Evolutionary conservation across 2,329 filamentous ascomycete genomes (phyloP).

Genomic region (Juglanconis sp.): DNA sequence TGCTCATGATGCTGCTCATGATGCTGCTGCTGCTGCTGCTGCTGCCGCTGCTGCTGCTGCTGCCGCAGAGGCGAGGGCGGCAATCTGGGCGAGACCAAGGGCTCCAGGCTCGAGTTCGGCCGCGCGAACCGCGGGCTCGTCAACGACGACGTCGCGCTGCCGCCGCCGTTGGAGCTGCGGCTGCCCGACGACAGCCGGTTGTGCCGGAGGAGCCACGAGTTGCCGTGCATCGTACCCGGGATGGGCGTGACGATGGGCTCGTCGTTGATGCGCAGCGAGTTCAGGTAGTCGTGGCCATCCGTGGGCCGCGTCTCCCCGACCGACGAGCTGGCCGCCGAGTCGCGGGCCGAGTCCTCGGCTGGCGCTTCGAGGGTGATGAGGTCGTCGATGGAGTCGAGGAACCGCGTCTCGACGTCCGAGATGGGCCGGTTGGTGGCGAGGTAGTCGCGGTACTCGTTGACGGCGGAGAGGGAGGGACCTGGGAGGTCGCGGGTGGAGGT

Average conservation of each 20-base stretch:
- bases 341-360: neutral
- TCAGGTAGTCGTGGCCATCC: constrained; percentile 4
- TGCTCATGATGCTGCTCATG: too few species aligned
- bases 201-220: constrained; percentile 13
- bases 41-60: neutral
- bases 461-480: constrained; percentile 42
- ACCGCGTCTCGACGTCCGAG: constrained; percentile 55
- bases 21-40: too few species aligned
- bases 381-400: constrained; percentile 54
- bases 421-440: constrained; percentile 52
- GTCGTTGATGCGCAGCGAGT: neutral
- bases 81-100: neutral
- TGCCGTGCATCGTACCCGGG: constrained; percentile 15
- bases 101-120: neutral
- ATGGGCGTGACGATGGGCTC: constrained; percentile 4
- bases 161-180: constrained; percentile 4
- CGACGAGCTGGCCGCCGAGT: constrained; percentile 11
- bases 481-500: constrained; percentile 48
- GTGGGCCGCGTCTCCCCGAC: neutral
- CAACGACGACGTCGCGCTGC: neutral
- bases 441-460: constrained; percentile 49
- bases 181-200: constrained; percentile 8
- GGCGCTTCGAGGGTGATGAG: constrained; percentile 42
- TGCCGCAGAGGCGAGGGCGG: neutral
- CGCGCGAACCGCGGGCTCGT: neutral